A percentile compares a stretch with the other conserved stretches of the same genome.
These are phyloP conservation scores for Cryptococcus amylolentus DNA, from an alignment of 1,284 basidiomycete genomes.

Conservation along the genomic window DNA sequence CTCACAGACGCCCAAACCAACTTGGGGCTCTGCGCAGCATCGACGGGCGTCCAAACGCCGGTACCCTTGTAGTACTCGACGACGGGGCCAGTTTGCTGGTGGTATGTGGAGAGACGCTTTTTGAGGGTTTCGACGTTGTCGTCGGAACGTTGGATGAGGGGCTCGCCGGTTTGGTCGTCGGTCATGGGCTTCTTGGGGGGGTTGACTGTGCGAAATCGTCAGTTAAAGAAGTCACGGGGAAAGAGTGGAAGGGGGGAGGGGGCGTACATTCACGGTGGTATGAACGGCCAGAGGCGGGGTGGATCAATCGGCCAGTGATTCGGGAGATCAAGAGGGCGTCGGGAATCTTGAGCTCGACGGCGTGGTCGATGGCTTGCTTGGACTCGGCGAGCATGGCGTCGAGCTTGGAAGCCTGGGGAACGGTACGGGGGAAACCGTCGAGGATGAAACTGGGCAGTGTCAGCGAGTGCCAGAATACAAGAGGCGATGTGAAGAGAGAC, in stretches of 20 bases:
- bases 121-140: slow-evolving; percentile 90
- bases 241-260: slow-evolving; percentile 1
- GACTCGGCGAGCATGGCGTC: slow-evolving; percentile 80
- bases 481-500: not conserved
- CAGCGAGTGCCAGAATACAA: not conserved
- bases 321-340: slow-evolving; percentile 94
- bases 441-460: slow-evolving; percentile 74
- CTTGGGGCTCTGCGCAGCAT: slow-evolving; percentile 86
- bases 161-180: slow-evolving; percentile 94
- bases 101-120: slow-evolving; percentile 83
- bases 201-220: slow-evolving; percentile 54
- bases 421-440: slow-evolving; percentile 97
- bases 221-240: not conserved
- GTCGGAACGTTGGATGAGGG: slow-evolving; percentile 86
- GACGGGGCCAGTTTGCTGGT: slow-evolving; percentile 87
- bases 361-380: slow-evolving; percentile 85
- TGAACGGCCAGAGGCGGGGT: slow-evolving; percentile 79
- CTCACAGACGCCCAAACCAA: slow-evolving; percentile 49
- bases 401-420: slow-evolving; percentile 93
- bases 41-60: slow-evolving; percentile 82
- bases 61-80: slow-evolving; percentile 95
- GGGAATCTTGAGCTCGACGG: slow-evolving; percentile 86
- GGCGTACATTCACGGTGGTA: slow-evolving; percentile 93
- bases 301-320: slow-evolving; percentile 93
- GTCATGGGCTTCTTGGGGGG: slow-evolving; percentile 93